Evolutionary conservation across 176 grass and related monocot species (phyloP), one percentile per base, ranked within the genome.

Genomic region (Hordeum marinum): DNA sequence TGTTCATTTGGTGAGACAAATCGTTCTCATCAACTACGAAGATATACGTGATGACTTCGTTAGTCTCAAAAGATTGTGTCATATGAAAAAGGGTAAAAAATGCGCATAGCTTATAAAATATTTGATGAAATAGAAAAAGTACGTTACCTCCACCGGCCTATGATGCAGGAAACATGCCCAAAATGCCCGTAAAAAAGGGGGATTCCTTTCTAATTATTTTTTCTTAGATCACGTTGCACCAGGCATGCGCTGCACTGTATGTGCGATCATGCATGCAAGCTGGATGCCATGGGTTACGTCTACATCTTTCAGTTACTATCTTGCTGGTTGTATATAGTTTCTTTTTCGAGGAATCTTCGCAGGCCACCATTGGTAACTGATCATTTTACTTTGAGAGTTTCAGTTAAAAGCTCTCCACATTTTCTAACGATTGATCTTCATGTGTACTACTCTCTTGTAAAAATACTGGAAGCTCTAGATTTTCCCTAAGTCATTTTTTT

Each of bases 101-200:
- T 11, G 9, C 11, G 12, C 11, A 42, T 13, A 46, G 25, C 40
- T 17, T 14, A 18, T 27, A 9, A 14, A 57, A 9, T 34, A 60
- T 24, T 29, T 8, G 11, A 29, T 8, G 52, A 52, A 58, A 36
- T 3, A n/a, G 54, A 17, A 61, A 78, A 42, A 7, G 8, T 9
- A 1, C 29, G 0, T 1, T 20, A 79, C 58, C 71, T 39, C 4
- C 73, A 32, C 74, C 23, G 40, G 74, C 17, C 63, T 88, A 55
- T 72, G 55, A 9, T 84, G 75, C 87, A 79, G 7, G 34, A 64
- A 88, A 73, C 75, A 72, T 78, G 73, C 39, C 63, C 54, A 71
- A 27, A 27, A 78, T 71, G 72, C 72, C 11, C 70, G 34, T 10
- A 12, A 29, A 79, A 87, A 68, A 59, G 15, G 60, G 60, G 15